These are phyloP conservation scores for Xylariales sp. DNA, from an alignment of 2,329 filamentous ascomycete species.

Conservation along the genomic window DNA sequence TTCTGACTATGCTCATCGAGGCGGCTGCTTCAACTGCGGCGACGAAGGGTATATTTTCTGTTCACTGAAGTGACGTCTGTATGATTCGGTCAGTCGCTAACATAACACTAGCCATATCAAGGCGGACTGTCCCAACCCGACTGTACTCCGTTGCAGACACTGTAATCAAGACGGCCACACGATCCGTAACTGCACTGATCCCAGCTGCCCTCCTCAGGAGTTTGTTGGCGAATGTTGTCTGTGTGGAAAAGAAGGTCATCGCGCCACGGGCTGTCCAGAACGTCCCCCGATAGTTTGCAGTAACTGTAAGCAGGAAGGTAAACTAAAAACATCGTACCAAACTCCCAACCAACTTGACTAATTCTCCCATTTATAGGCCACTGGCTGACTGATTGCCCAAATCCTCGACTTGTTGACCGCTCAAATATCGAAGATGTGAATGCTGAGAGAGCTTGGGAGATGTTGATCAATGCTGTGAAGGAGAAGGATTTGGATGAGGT, in stretches of 20 bases:
- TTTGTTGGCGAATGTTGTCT: constrained; percentile 44
- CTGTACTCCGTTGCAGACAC: constrained; percentile 37
- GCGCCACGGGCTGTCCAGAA: constrained; percentile 59
- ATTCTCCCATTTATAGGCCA: constrained; percentile 42
- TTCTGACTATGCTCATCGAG: constrained; percentile 18
- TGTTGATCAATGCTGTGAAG: constrained; percentile 46
- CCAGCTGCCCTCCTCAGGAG: constrained; percentile 20
- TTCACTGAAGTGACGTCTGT: too few species aligned
- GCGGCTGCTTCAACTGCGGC: constrained; percentile 58
- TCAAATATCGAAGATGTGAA: constrained; percentile 41
- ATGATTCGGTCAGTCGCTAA: too few species aligned
- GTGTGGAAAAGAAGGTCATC: constrained; percentile 49
- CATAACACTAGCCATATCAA: constrained; percentile 65
- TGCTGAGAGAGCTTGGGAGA: constrained; percentile 54
- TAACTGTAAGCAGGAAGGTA: constrained; percentile 60
- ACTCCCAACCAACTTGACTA: constrained; percentile 8
- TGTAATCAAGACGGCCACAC: constrained; percentile 48
- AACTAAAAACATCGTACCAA: constrained; percentile 9
- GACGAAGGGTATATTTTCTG: constrained; percentile 42
- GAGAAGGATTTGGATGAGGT: constrained; percentile 59
- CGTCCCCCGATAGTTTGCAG: constrained; percentile 52
- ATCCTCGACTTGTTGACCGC: constrained; percentile 54
- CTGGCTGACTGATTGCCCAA: constrained; percentile 49
- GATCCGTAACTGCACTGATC: constrained; percentile 19
- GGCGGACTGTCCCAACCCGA: constrained; percentile 55